phyloP scores from a whole-genome alignment of 1,139 yeast genomes.

The Nakaseomyces bracarensis region DNA sequence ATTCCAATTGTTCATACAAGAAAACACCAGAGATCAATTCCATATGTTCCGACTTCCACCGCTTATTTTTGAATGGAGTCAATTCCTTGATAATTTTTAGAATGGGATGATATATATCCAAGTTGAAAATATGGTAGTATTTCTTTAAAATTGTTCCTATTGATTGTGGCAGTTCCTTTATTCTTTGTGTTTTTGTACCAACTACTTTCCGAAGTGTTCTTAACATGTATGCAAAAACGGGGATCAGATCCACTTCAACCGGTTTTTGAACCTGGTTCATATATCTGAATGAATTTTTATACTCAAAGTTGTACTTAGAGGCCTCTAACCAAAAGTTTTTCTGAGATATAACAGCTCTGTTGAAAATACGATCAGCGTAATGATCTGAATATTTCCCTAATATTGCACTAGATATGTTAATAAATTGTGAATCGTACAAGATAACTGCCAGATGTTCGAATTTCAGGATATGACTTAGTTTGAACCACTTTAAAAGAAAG shows the following conservation, averaged over 20 bases:
- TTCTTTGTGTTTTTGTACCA: constrained; percentile 30
- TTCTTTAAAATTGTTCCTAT: constrained; percentile 29
- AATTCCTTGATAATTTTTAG: constrained; percentile 68
- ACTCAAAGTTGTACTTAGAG: constrained; percentile 16
- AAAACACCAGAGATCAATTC: constrained; percentile 84
- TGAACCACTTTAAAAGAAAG: constrained; percentile 66
- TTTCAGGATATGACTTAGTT: constrained; percentile 65
- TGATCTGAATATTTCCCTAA: constrained; percentile 33
- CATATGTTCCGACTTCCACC: constrained; percentile 93
- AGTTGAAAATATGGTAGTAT: constrained; percentile 42
- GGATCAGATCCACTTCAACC: constrained; percentile 30
- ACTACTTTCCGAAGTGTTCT: constrained; percentile 22
- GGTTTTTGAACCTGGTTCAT: constrained; percentile 1
- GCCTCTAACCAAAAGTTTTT: constrained; percentile 40
- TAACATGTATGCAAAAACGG: constrained; percentile 27
- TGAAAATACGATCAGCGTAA: constrained; percentile 37
- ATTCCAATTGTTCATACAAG: constrained; percentile 58
- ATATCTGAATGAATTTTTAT: constrained; percentile 10
- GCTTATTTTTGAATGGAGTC: constrained; percentile 85
- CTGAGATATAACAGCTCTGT: constrained; percentile 35
- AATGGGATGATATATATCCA: constrained; percentile 58
- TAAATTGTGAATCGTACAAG: constrained; percentile 64
- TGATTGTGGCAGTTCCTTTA: constrained; percentile 30
- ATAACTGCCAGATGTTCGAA: constrained; percentile 66
- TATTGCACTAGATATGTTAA: constrained; percentile 38